Percentiles rank a stretch among this genome's conserved stretches.
These are phyloP conservation scores for Nakataea oryzae DNA, from an alignment of 2,329 filamentous ascomycete genomes.

Conservation along the genomic window DNA sequence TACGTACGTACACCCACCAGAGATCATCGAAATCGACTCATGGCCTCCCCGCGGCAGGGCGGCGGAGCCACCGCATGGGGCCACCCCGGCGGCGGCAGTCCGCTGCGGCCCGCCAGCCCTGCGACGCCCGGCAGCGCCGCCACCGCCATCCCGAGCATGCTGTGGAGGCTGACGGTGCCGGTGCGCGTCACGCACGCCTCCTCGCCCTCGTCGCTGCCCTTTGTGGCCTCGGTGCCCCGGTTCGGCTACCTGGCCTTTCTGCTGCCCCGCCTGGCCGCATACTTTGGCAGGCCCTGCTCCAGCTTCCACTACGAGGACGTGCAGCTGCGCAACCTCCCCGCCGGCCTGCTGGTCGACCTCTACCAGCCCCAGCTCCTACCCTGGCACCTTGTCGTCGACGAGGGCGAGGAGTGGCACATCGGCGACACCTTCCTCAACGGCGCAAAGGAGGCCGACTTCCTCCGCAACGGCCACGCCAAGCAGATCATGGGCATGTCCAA, in stretches of 20 bases:
- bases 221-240: slow-evolving; percentile 43
- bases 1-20: too few relatives aligned
- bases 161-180: slow-evolving; percentile 45
- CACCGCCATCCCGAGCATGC: slow-evolving; percentile 28
- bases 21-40: neutral
- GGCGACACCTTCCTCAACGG: slow-evolving; percentile 54
- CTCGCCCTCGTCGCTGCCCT: slow-evolving; percentile 25
- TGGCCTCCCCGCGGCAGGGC: neutral
- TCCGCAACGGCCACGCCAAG: slow-evolving; percentile 79
- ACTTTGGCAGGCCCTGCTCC: slow-evolving; percentile 42
- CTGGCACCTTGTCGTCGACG: slow-evolving; percentile 43
- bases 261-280: slow-evolving; percentile 41
- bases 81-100: neutral
- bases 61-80: too few relatives aligned
- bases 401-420: slow-evolving; percentile 48
- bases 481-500: slow-evolving; percentile 84
- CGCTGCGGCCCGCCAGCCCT: neutral
- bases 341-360: slow-evolving; percentile 43
- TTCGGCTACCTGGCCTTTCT: slow-evolving; percentile 50
- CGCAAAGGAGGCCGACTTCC: slow-evolving; percentile 69
- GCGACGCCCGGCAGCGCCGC: slow-evolving; percentile 1
- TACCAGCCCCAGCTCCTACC: slow-evolving; percentile 40
- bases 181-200: slow-evolving; percentile 41
- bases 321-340: slow-evolving; percentile 40
- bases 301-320: slow-evolving; percentile 49